Evolutionary conservation across 441 rosid species (phyloP).

Genomic region (Mallotus japonicus): DNA sequence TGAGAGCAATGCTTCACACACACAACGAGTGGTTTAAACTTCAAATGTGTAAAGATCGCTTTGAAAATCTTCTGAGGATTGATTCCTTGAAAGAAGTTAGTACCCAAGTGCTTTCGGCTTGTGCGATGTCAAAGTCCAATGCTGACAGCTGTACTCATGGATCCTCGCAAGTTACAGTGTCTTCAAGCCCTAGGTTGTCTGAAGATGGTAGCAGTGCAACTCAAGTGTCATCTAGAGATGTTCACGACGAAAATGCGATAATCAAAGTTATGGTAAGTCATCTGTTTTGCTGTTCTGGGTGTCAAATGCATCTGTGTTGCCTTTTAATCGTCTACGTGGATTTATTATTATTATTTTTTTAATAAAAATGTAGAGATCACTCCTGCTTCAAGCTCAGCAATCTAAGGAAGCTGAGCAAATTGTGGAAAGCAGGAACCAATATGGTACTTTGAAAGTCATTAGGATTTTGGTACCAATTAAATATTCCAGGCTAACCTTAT

Average conservation of each 20-base stretch:
- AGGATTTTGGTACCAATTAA: no score
- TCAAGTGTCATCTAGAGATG: constrained; percentile 64
- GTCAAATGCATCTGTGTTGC: not conserved
- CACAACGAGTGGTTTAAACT: constrained; percentile 89
- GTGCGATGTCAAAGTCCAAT: constrained; percentile 54
- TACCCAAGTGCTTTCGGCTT: constrained; percentile 46
- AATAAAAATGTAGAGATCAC: not conserved
- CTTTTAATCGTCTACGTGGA: no score
- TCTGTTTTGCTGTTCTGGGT: not conserved
- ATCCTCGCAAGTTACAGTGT: constrained; percentile 68
- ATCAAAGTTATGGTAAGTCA: constrained; percentile 90
- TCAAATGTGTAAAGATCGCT: constrained; percentile 94
- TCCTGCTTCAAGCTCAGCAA: not conserved
- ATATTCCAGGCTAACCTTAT: not conserved
- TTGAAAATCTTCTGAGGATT: constrained; percentile 62
- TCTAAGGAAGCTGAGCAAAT: not conserved
- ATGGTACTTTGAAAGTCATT: no score
- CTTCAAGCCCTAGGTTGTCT: constrained; percentile 58
- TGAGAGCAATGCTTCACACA: constrained; percentile 81
- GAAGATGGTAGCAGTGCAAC: constrained; percentile 80
- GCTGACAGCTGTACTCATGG: constrained; percentile 64
- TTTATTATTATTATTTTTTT: not conserved
- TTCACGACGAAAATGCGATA: constrained; percentile 83
- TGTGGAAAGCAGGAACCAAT: no score
- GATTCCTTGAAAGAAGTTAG: constrained; percentile 74